Percentiles rank a stretch among this genome's conserved stretches.
These are phyloP conservation scores for Cladobotryum mycophilum DNA, from an alignment of 2,329 filamentous ascomycete genomes.

Conservation along the genomic window DNA sequence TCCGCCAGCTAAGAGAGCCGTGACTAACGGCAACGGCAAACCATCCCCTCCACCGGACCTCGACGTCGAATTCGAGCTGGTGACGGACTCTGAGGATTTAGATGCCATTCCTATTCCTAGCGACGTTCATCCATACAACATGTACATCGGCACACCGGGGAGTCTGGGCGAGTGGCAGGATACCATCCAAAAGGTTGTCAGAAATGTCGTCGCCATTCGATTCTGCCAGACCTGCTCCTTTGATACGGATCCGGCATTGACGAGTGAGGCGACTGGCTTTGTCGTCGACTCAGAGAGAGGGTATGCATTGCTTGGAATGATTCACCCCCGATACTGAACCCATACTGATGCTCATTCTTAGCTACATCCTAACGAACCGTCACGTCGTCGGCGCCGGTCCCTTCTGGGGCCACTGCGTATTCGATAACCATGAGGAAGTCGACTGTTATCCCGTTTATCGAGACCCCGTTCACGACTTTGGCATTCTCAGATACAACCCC, in stretches of 20 bases:
- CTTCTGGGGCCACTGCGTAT: constrained; percentile 97
- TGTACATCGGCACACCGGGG: constrained; percentile 32
- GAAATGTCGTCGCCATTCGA: constrained; percentile 95
- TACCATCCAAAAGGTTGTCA: constrained; percentile 89
- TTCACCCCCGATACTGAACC: background rate
- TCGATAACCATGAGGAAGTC: constrained; percentile 96
- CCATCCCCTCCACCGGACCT: constrained; percentile 32
- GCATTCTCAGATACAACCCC: constrained; percentile 92
- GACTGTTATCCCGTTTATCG: constrained; percentile 96
- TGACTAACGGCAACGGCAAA: constrained; percentile 42
- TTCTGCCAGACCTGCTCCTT: constrained; percentile 98
- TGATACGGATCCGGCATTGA: constrained; percentile 90
- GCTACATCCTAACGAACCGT: constrained; percentile 78
- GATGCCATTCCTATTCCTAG: constrained; percentile 31
- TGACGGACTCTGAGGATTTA: constrained; percentile 34
- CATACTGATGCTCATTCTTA: constrained; percentile 16
- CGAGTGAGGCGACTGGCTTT: constrained; percentile 94
- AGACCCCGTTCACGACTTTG: constrained; percentile 97
- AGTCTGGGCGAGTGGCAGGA: constrained; percentile 74
- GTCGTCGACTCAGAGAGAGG: constrained; percentile 92
- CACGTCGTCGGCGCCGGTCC: constrained; percentile 94
- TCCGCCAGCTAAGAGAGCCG: constrained; percentile 29
- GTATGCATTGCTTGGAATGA: constrained; percentile 35
- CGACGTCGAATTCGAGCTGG: constrained; percentile 29
- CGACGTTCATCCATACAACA: constrained; percentile 28